Evolutionary conservation across 495 filamentous ascomycete genomes (phyloP).

Genomic region (Astrothelium macrocarpum): DNA sequence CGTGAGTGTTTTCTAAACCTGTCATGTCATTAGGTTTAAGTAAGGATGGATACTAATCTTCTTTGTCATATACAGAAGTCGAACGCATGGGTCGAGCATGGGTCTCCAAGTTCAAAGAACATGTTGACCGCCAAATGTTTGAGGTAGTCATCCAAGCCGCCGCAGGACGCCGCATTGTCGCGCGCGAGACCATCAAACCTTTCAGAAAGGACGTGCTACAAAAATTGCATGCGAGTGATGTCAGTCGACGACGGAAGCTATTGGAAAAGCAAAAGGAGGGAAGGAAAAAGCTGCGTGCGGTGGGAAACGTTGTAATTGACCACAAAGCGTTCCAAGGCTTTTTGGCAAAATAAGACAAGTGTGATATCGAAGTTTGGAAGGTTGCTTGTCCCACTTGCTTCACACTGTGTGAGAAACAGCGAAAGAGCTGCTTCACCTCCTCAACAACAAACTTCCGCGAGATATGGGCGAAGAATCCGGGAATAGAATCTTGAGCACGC

Average conservation of each 20-base stretch:
- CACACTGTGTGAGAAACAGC: not conserved
- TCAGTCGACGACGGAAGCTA: conserved; percentile 71
- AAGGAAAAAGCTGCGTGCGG: conserved; percentile 67
- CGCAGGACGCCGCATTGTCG: conserved; percentile 72
- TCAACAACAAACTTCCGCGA: not conserved
- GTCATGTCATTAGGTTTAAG: not conserved
- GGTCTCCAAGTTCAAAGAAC: conserved; percentile 95
- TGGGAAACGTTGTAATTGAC: conserved; percentile 81
- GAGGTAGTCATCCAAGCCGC: conserved; percentile 93
- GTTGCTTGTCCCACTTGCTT: not conserved
- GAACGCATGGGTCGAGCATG: conserved; percentile 68
- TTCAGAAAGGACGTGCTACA: conserved; percentile 90
- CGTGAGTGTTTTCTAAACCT: not conserved
- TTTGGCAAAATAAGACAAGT: conserved; percentile 48
- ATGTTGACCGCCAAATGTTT: conserved; percentile 92
- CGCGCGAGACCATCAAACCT: conserved; percentile 90
- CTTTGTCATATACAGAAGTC: conserved; percentile 46
- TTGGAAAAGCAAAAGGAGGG: conserved; percentile 97
- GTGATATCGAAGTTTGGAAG: not conserved
- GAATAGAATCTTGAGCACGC: not conserved
- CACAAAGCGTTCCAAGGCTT: conserved; percentile 91
- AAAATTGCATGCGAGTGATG: conserved; percentile 88
- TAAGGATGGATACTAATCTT: not conserved
- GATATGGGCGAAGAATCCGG: not conserved
- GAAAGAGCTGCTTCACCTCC: not conserved